Percentiles rank a stretch among this genome's conserved stretches.
Evolutionary conservation across 305 asterid species (phyloP).

Genomic region (Fraxinus floribunda): DNA sequence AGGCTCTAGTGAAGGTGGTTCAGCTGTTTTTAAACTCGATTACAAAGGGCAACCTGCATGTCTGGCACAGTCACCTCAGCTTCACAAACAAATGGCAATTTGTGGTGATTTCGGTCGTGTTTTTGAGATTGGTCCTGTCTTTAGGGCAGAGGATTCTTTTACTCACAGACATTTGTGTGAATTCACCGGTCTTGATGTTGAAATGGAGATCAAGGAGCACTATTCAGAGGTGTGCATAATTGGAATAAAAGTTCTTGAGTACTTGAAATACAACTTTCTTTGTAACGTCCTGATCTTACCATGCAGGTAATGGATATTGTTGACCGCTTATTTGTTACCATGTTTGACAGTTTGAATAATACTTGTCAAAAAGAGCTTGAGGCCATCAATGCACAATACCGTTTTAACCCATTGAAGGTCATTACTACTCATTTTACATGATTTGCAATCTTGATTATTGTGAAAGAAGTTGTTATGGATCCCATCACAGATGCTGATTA

Average conservation of each 20-base stretch:
- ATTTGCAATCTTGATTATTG: constrained; percentile 1
- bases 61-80: constrained; percentile 51
- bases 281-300: not conserved
- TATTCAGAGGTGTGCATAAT: constrained; percentile 36
- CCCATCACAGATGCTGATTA: not conserved
- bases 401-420: constrained; percentile 80
- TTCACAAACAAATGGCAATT: constrained; percentile 51
- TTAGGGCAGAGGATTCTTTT: constrained; percentile 42
- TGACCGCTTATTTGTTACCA: constrained; percentile 61
- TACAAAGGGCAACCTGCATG: constrained; percentile 67
- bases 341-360: constrained; percentile 69
- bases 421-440: not conserved
- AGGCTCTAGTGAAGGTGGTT: constrained; percentile 94
- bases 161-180: constrained; percentile 55
- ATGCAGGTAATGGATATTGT: constrained; percentile 62
- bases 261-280: not conserved
- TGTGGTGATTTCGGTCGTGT: constrained; percentile 47
- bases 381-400: constrained; percentile 70
- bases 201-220: constrained; percentile 52
- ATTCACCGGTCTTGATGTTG: constrained; percentile 45
- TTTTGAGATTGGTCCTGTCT: constrained; percentile 45
- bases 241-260: not conserved
- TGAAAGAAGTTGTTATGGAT: not conserved
- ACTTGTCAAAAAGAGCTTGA: constrained; percentile 67
- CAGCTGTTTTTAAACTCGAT: constrained; percentile 77